A percentile compares a stretch with the other conserved stretches of the same genome.
These are phyloP conservation scores for Trametes cubensis DNA, from an alignment of 768 basidiomycete species.

Conservation along the genomic window DNA sequence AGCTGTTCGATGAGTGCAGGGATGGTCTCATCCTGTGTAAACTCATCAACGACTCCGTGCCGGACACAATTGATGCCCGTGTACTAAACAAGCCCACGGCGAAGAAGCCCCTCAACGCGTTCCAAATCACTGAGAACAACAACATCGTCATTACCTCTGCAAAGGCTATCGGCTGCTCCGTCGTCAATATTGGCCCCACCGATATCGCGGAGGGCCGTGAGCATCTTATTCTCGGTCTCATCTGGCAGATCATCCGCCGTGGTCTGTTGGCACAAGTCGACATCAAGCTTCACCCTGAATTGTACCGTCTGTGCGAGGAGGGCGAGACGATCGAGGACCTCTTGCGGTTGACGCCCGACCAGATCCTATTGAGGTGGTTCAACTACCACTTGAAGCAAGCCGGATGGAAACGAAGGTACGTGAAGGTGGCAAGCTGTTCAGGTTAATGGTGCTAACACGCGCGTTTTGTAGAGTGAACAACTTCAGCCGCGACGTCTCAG, in stretches of 20 bases:
- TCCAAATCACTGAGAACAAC: constrained; percentile 99
- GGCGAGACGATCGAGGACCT: constrained; percentile 97
- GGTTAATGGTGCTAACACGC: neutral
- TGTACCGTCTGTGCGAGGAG: constrained; percentile 95
- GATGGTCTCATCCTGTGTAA: constrained; percentile 97
- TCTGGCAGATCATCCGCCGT: constrained; percentile 97
- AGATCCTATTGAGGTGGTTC: constrained; percentile 98
- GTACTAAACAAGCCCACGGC: constrained; percentile 88
- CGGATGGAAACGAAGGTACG: constrained; percentile 82
- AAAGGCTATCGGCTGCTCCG: constrained; percentile 97
- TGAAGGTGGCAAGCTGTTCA: constrained; percentile 6
- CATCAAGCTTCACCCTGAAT: constrained; percentile 96
- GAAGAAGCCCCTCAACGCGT: constrained; percentile 89
- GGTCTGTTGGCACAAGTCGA: constrained; percentile 94
- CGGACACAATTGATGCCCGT: constrained; percentile 98
- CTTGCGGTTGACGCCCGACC: constrained; percentile 90
- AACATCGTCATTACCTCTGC: constrained; percentile 99
- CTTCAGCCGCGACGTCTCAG: constrained; percentile 96
- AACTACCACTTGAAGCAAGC: constrained; percentile 98
- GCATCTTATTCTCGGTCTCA: constrained; percentile 95
- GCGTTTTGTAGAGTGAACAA: constrained; percentile 79
- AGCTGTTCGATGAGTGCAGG: constrained; percentile 94
- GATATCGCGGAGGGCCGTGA: constrained; percentile 94
- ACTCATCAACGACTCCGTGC: constrained; percentile 98
- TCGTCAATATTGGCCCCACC: constrained; percentile 95